Conservation (phyloP, 192 early-diverging fungal species). For the Coemansia erecta region DNA sequence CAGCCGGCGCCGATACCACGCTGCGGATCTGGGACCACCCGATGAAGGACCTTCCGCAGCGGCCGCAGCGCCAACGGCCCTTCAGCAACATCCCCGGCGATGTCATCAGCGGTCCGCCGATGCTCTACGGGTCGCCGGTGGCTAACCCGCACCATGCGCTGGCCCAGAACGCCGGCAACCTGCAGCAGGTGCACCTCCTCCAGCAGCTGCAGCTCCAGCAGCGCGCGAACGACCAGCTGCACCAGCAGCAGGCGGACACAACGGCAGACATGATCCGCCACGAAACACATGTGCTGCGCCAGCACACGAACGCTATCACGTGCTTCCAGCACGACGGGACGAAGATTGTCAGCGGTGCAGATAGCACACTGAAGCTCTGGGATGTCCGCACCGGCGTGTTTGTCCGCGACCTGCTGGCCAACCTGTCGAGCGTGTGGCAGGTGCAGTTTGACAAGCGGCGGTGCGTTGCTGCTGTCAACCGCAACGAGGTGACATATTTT, state of each 20-base stretch:
- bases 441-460: conserved; percentile 86
- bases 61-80: conserved; percentile 11
- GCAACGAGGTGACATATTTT: conserved; percentile 53
- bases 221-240: conserved; percentile 46
- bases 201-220: conserved; percentile 52
- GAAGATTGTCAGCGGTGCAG: conserved; percentile 93
- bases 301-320: conserved; percentile 80
- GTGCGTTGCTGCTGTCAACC: conserved; percentile 76
- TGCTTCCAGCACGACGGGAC: conserved; percentile 96
- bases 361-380: conserved; percentile 95
- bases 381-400: conserved; percentile 85
- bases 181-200: conserved; percentile 41
- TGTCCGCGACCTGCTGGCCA: conserved; percentile 77
- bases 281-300: conserved; percentile 64
- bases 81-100: conserved; percentile 48
- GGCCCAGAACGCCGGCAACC: conserved; percentile 20
- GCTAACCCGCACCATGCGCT: conserved; percentile 12
- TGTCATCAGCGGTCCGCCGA: background rate
- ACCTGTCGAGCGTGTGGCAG: conserved; percentile 90
- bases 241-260: conserved; percentile 23
- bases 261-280: conserved; percentile 44
- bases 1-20: conserved; percentile 92
- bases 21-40: conserved; percentile 89
- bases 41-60: conserved; percentile 25
- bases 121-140: background rate